Base-by-base conservation (phyloP, 2,329 filamentous ascomycete genomes). In the Didymella exigua region DNA sequence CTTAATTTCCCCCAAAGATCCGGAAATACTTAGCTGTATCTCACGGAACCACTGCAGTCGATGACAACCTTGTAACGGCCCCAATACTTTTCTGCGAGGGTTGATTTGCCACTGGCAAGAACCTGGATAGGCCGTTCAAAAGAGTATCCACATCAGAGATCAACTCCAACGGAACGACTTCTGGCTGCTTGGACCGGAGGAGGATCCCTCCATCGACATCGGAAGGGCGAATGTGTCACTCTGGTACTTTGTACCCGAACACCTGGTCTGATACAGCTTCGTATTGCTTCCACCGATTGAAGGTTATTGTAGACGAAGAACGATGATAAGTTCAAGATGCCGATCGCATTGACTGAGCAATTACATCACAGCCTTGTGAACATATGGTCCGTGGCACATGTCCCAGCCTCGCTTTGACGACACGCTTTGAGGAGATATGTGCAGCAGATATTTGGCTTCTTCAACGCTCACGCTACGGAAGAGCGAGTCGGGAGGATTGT, bases 401-500 rank as follows among this genome's bases (percentile, higher is more conserved):
- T 18, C 11, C 21, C 21, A 36, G 16, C 42, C n/a, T 34, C 16
- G 19, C 13, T 38, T 27, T 27, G 16, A 47, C 48, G 26, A 51
- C 46, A 47, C 41, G 42, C 42, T 21, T 47, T 38, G n/a, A 43
- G 49, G 31, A 24, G 43, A 16, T 14, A 29, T 23, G n/a, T n/a
- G 34, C 24, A 34, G 4, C 33, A n/a, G 4, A 9, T 38, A 10
- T 38, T 26, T 21, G 19, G 24, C 10, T 41, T 41, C 33, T 24
- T 14, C 26, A 14, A 38, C 11, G 36, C 26, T 45, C 40, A 49
- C 36, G n/a, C 36, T 23, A 46, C 21, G 21, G 8, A 37, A 37
- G 24, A 44, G 27, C 34, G 40, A 49, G 34, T 45, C 36, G 34
- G 21, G 18, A 42, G 37, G 50, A 48, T 54, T 48, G 43, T 42